These are phyloP conservation scores for Debaryomyces maramus DNA, from an alignment of 805 yeast genomes.

Conservation along the genomic window DNA sequence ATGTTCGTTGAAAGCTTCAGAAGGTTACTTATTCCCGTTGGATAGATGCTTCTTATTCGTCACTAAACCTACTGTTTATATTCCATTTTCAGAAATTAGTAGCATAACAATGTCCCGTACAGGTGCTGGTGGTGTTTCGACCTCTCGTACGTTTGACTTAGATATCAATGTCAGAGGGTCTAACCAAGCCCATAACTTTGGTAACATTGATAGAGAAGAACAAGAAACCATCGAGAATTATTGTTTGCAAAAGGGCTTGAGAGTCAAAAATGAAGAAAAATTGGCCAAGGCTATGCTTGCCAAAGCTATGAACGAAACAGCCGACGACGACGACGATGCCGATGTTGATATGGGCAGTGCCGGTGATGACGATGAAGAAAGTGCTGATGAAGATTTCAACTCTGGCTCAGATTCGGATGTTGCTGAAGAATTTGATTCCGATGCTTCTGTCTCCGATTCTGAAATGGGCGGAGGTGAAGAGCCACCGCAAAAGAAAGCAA, in stretches of 20 bases:
- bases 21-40: slow-evolving; percentile 90
- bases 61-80: slow-evolving; percentile 90
- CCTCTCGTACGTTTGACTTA: slow-evolving; percentile 90
- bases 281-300: slow-evolving; percentile 81
- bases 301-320: slow-evolving; percentile 66
- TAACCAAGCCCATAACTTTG: slow-evolving; percentile 72
- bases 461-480: slow-evolving; percentile 26
- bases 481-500: slow-evolving; percentile 36
- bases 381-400: slow-evolving; percentile 84
- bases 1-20: slow-evolving; percentile 92
- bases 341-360: slow-evolving; percentile 64
- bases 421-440: slow-evolving; percentile 83
- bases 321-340: slow-evolving; percentile 44
- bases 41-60: slow-evolving; percentile 89
- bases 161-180: slow-evolving; percentile 71
- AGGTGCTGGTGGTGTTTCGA: slow-evolving; percentile 62
- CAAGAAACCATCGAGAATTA: slow-evolving; percentile 75
- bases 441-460: slow-evolving; percentile 40
- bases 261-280: slow-evolving; percentile 84
- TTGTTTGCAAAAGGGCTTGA: slow-evolving; percentile 73
- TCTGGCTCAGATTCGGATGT: slow-evolving; percentile 63
- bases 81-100: slow-evolving; percentile 80
- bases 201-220: slow-evolving; percentile 87
- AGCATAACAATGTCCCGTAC: slow-evolving; percentile 84
- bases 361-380: slow-evolving; percentile 69